phyloP scores from a whole-genome alignment of 2,329 filamentous ascomycete genomes.

The Huntiella savannae region DNA sequence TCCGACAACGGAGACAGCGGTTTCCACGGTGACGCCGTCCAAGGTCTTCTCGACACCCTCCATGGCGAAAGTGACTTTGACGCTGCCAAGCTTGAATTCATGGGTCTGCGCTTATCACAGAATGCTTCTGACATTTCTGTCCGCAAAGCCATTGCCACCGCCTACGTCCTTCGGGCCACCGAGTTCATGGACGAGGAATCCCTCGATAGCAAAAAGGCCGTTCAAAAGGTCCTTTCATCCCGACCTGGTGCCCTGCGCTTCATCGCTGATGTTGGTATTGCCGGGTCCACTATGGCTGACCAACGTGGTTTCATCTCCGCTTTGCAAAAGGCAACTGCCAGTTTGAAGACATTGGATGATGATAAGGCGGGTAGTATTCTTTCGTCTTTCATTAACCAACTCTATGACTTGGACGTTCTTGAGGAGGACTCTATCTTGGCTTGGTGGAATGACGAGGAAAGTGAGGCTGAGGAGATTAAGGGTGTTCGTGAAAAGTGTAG shows the following conservation, averaged over 20 bases:
- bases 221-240: conserved; percentile 38
- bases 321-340: conserved; percentile 60
- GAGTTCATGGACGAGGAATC: conserved; percentile 39
- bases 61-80: conserved; percentile 66
- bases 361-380: conserved; percentile 42
- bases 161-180: conserved; percentile 65
- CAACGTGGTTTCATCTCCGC: conserved; percentile 73
- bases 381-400: conserved; percentile 59
- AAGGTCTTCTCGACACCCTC: conserved; percentile 71
- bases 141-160: conserved; percentile 65
- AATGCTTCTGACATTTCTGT: conserved; percentile 83
- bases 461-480: conserved; percentile 41
- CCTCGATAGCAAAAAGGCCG: conserved; percentile 44
- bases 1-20: conserved; percentile 34
- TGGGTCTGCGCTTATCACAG: conserved; percentile 74
- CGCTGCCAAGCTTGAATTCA: conserved; percentile 68
- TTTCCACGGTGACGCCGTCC: conserved; percentile 76
- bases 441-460: conserved; percentile 69
- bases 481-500: conserved; percentile 54
- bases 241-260: conserved; percentile 36
- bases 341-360: conserved; percentile 37
- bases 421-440: conserved; percentile 74
- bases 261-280: conserved; percentile 39
- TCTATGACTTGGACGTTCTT: conserved; percentile 68
- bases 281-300: conserved; percentile 48